Evolutionary conservation across 352 stramenopile species (phyloP).

Genomic region (Globisporangium cederbergense): DNA sequence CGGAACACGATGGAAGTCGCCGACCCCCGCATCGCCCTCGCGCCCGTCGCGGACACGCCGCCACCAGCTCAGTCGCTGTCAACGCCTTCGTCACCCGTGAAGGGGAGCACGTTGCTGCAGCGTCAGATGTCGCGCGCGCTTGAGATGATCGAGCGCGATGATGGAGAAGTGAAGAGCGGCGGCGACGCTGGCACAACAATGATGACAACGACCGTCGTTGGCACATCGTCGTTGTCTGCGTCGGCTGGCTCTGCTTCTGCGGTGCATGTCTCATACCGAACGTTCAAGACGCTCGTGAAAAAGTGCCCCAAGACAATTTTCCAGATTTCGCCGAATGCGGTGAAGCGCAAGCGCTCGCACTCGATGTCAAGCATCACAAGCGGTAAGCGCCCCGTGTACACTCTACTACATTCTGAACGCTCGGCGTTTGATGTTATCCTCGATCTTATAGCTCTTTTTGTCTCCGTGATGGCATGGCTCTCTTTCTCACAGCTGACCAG

Average conservation of each 20-base stretch:
- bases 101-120: slow-evolving; percentile 31
- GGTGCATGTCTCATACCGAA: slow-evolving; percentile 14
- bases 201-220: slow-evolving; percentile 4
- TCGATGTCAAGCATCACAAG: slow-evolving; percentile 31
- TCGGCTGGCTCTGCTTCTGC: slow-evolving; percentile 4
- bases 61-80: not conserved
- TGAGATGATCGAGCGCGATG: slow-evolving; percentile 41
- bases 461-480: not conserved
- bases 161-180: slow-evolving; percentile 18
- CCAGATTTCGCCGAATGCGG: slow-evolving; percentile 39
- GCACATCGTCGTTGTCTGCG: slow-evolving; percentile 7
- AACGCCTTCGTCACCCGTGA: slow-evolving; percentile 16
- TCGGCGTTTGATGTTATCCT: not conserved
- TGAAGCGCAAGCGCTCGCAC: slow-evolving; percentile 64
- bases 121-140: slow-evolving; percentile 45
- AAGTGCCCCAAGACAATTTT: slow-evolving; percentile 23
- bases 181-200: not conserved
- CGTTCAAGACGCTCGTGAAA: slow-evolving; percentile 16
- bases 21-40: not conserved
- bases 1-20: slow-evolving; percentile 9
- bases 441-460: not conserved
- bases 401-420: not conserved
- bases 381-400: slow-evolving; percentile 21
- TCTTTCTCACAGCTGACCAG: slow-evolving; percentile 11
- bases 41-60: not conserved